These are phyloP conservation scores for Remersonia thermophila DNA, from an alignment of 2,329 filamentous ascomycete species.

Conservation along the genomic window DNA sequence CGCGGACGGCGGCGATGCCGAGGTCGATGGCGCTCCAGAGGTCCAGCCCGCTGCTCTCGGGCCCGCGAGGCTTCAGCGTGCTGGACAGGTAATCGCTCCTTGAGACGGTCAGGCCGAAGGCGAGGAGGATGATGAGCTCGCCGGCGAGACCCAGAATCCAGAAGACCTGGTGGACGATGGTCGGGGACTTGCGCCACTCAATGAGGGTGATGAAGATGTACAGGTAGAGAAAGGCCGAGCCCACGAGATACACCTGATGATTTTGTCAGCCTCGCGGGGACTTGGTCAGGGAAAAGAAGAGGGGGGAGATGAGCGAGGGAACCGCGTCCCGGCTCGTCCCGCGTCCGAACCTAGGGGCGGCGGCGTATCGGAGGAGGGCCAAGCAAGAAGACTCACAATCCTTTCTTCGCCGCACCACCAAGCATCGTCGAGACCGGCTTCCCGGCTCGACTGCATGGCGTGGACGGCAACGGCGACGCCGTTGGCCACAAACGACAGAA, in stretches of 20 bases:
- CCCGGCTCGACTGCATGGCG: slow-evolving; percentile 50
- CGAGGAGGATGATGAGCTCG: slow-evolving; percentile 59
- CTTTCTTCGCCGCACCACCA: slow-evolving; percentile 69
- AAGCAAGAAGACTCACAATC: slow-evolving; percentile 18
- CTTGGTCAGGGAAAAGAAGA: background rate
- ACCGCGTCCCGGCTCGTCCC: too few species aligned
- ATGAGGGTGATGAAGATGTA: slow-evolving; percentile 78
- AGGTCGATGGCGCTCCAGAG: slow-evolving; percentile 55
- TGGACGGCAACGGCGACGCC: slow-evolving; percentile 62
- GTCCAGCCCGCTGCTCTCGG: slow-evolving; percentile 17
- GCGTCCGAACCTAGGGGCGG: too few species aligned
- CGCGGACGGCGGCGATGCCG: slow-evolving; percentile 52
- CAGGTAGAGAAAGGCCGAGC: slow-evolving; percentile 75
- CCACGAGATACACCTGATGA: slow-evolving; percentile 80
- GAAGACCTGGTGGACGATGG: slow-evolving; percentile 62
- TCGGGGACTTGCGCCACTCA: slow-evolving; percentile 72
- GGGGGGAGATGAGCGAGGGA: background rate
- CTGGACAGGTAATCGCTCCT: slow-evolving; percentile 26
- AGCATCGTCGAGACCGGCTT: slow-evolving; percentile 27
- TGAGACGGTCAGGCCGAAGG: slow-evolving; percentile 57
- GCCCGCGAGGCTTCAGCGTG: slow-evolving; percentile 17
- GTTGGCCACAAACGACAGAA: slow-evolving; percentile 65
- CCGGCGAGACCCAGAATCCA: slow-evolving; percentile 65
- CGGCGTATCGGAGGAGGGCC: too few species aligned
- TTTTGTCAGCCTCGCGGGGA: slow-evolving; percentile 8